Evolutionary conservation across 2,329 filamentous ascomycete species (phyloP), one percentile per base, ranked within the genome.

Genomic region (Aspergillus pseudotamarii): DNA sequence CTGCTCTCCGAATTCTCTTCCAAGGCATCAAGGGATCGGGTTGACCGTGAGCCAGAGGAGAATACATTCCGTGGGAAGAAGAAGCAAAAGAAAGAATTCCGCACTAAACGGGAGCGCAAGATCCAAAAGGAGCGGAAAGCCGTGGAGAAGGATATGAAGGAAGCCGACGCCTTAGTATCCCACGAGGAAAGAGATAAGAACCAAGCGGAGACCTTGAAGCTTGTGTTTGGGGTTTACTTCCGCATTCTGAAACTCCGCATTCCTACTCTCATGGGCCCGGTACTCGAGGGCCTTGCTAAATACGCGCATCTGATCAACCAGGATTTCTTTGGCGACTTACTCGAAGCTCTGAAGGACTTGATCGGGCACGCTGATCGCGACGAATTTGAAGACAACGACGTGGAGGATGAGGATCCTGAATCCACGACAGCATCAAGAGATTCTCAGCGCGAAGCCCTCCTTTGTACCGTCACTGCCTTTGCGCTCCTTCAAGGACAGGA

Each of bases 251-350:
- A 98, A 81, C 84, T 89, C 59, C 88, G 93, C 30, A 85, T 88
- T 28, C 89, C 92, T 16, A 88, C 91, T 68, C 86, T 99, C 21
- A 98, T 97, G 92, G 95, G 95, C n/a, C 94, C 94, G 16, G 94
- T 97, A 0, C 86, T 99, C 6, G 95, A 98, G 81, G 95, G 95
- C 32, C 82, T 99, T 26, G 94, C 94, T 57, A 93, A 93, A 75
- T 99, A 96, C 75, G 90, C 94, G 4, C 95, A 97, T 76, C 85
- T 99, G 64, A 99, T 99, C 84, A 99, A 99, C 81, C 93, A 99
- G 75, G 93, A 99, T 75, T 98, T 99, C 83, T 99, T 99, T 72
- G 95, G 94, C 32, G 95, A 99, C 75, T 85, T 99, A 34, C 86
- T 99, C 12, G 95, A 98, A 79, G 94, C 93, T 0, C 84, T 99